These are phyloP conservation scores for Phaeosphaeriaceae sp. DNA, from an alignment of 2,329 filamentous ascomycete genomes.

Conservation along the genomic window DNA sequence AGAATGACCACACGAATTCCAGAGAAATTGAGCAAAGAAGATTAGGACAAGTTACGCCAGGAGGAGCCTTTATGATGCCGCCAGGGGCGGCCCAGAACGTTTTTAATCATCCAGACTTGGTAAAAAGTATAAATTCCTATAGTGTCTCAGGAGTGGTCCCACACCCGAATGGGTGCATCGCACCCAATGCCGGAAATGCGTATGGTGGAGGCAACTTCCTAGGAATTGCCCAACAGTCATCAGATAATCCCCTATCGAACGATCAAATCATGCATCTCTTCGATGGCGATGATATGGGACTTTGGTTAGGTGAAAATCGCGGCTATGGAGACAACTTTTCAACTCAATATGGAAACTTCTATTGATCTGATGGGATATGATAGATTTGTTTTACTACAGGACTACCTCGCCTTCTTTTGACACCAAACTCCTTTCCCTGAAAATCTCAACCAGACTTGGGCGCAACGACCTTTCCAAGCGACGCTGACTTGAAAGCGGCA, in stretches of 20 bases:
- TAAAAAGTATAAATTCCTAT: too few species aligned
- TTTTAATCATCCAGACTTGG: not conserved
- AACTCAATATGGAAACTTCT: constrained; percentile 1
- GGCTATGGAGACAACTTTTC: constrained; percentile 5
- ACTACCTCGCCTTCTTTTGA: too few species aligned
- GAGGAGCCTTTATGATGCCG: constrained; percentile 1
- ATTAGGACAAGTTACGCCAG: not conserved
- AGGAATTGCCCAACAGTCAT: constrained; percentile 31
- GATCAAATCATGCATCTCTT: constrained; percentile 33
- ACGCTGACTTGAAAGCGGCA: constrained; percentile 46
- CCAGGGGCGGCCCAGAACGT: not conserved
- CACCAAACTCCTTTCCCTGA: too few species aligned
- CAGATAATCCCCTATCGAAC: constrained; percentile 29
- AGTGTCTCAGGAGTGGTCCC: too few species aligned
- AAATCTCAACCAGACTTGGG: constrained; percentile 16
- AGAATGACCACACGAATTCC: not conserved
- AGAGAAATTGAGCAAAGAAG: not conserved
- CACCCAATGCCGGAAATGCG: not conserved
- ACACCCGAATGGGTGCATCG: too few species aligned
- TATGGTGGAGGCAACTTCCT: constrained; percentile 26
- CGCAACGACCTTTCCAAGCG: constrained; percentile 42
- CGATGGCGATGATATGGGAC: constrained; percentile 24
- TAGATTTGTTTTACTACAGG: not conserved
- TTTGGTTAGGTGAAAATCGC: constrained; percentile 19
- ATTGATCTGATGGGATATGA: constrained; percentile 1